These are phyloP conservation scores for Heritiera littoralis DNA, from an alignment of 345 rosid species.

Conservation along the genomic window DNA sequence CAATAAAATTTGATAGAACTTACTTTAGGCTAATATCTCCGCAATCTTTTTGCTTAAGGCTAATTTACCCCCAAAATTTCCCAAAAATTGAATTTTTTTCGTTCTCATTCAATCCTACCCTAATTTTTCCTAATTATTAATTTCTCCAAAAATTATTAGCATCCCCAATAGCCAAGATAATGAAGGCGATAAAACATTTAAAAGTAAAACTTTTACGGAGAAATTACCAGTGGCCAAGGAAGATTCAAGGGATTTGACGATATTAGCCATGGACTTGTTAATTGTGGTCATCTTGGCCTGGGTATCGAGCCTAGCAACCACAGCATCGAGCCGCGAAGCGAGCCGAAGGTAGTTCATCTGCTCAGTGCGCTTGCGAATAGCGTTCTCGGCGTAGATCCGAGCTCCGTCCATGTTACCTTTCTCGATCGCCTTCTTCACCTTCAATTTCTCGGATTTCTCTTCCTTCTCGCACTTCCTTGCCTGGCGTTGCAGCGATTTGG, in stretches of 20 bases:
- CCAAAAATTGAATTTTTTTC: neutral
- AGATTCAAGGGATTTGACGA: slow-evolving; percentile 95
- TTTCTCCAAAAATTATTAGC: neutral
- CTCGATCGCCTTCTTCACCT: slow-evolving; percentile 97
- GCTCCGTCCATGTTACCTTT: slow-evolving; percentile 99
- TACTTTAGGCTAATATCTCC: neutral
- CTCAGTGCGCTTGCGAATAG: slow-evolving; percentile 91
- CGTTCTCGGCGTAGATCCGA: slow-evolving; percentile 96
- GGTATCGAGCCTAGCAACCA: slow-evolving; percentile 88
- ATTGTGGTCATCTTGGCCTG: slow-evolving; percentile 96
- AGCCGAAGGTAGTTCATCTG: slow-evolving; percentile 98
- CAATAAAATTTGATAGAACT: neutral
- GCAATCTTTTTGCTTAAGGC: neutral
- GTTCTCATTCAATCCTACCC: neutral
- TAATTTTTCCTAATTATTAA: neutral
- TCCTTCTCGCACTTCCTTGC: slow-evolving; percentile 97
- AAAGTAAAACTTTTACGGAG: neutral
- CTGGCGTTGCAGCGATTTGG: slow-evolving; percentile 90
- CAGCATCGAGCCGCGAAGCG: slow-evolving; percentile 91
- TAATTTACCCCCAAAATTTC: neutral
- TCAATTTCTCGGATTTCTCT: slow-evolving; percentile 92
- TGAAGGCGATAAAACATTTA: neutral
- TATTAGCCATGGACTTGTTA: slow-evolving; percentile 81
- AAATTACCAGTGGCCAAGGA: slow-evolving; percentile 75
- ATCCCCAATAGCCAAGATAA: neutral